Conservation (phyloP, 2,329 filamentous ascomycete species). For the Pochonia chlamydosporia region DNA sequence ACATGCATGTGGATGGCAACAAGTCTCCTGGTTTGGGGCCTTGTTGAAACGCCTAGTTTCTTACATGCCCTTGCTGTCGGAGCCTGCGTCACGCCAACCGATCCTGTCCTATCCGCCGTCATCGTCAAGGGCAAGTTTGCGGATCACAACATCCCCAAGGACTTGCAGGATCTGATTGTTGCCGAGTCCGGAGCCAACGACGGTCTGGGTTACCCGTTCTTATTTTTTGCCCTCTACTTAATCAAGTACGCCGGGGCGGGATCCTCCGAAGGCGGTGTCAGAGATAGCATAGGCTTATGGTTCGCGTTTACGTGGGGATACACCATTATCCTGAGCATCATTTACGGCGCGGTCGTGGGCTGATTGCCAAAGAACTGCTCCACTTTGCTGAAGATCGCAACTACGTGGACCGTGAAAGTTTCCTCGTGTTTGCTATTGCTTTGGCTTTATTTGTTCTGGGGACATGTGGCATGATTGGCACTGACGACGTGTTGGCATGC, state of each 20-base stretch:
- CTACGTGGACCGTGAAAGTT: constrained; percentile 82
- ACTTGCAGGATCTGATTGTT: constrained; percentile 73
- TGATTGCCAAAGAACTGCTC: constrained; percentile 75
- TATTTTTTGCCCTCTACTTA: constrained; percentile 78
- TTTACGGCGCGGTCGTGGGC: constrained; percentile 72
- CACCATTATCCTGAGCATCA: no score
- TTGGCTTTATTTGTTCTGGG: constrained; percentile 82
- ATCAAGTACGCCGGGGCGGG: constrained; percentile 66
- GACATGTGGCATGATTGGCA: constrained; percentile 80
- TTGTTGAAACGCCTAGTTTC: constrained; percentile 67
- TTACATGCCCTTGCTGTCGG: constrained; percentile 71
- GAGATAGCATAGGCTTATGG: constrained; percentile 70
- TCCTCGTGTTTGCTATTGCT: constrained; percentile 79
- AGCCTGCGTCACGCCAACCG: no score
- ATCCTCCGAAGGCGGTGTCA: constrained; percentile 52
- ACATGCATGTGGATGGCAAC: constrained; percentile 78
- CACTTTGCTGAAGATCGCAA: constrained; percentile 77
- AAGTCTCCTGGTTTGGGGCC: constrained; percentile 69
- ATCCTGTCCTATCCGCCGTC: no score
- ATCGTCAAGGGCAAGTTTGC: no score
- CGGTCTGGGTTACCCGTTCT: constrained; percentile 80
- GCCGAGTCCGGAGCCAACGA: constrained; percentile 87
- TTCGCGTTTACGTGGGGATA: constrained; percentile 82
- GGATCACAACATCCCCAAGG: no score
- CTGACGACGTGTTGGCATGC: constrained; percentile 84